phyloP scores from a whole-genome alignment of 768 basidiomycete genomes.

The Leucosporidium yakuticum region DNA sequence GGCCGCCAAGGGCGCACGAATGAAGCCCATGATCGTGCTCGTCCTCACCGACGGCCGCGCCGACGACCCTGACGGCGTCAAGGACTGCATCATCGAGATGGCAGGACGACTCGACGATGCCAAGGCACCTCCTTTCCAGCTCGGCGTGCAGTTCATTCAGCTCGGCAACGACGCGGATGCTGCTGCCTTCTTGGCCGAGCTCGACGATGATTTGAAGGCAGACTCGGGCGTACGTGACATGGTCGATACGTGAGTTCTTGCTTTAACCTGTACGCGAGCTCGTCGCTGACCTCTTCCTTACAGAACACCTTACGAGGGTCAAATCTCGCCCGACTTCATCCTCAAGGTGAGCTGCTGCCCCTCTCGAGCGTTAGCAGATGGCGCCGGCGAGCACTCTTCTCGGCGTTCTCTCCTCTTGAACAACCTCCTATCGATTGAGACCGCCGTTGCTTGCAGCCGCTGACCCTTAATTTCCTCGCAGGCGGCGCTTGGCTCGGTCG shows the following conservation, averaged over 20 bases:
- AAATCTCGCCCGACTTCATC: constrained; percentile 16
- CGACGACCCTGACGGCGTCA: constrained; percentile 31
- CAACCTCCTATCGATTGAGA: no score
- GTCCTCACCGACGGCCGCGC: constrained; percentile 33
- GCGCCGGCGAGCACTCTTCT: no score
- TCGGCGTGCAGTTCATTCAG: constrained; percentile 37
- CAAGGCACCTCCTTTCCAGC: constrained; percentile 32
- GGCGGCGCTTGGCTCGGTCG: constrained; percentile 4
- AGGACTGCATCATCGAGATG: constrained; percentile 26
- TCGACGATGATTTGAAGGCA: constrained; percentile 34
- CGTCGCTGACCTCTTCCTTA: background rate
- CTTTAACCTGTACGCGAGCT: no score
- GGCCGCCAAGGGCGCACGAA: background rate
- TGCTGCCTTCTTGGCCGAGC: constrained; percentile 17
- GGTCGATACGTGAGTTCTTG: constrained; percentile 10
- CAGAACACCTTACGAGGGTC: constrained; percentile 10
- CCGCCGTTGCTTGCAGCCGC: no score
- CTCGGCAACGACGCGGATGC: constrained; percentile 34
- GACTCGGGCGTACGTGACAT: constrained; percentile 30
- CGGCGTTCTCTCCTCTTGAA: no score
- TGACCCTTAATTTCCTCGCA: no score
- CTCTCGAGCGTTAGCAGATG: no score
- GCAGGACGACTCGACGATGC: constrained; percentile 33
- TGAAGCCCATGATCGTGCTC: constrained; percentile 35
- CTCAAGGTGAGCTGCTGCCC: constrained; percentile 11